Percentiles rank a stretch among this genome's conserved stretches.
Conservation (phyloP, 768 basidiomycete species). For the Lentinula aciculospora region DNA sequence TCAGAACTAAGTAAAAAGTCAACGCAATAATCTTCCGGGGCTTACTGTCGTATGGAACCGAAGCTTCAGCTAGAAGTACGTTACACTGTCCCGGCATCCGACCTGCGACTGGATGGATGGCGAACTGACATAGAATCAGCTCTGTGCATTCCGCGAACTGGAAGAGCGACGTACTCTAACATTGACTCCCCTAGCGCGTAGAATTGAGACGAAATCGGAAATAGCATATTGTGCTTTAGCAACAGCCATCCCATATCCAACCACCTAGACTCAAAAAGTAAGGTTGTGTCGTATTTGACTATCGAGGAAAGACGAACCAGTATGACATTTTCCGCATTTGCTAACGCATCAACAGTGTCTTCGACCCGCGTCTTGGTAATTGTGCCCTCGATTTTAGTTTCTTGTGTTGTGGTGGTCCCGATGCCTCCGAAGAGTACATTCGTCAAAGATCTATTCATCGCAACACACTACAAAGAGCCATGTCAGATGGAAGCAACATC, state of each 20-base stretch:
- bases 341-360: conserved; percentile 72
- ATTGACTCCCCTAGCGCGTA: conserved; percentile 69
- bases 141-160: neutral
- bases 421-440: conserved; percentile 92
- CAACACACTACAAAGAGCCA: conserved; percentile 60
- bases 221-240: conserved; percentile 84
- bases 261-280: conserved; percentile 40
- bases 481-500: neutral
- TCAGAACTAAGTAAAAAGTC: neutral
- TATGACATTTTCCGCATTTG: conserved; percentile 80
- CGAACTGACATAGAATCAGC: conserved; percentile 37
- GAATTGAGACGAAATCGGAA: conserved; percentile 68
- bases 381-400: conserved; percentile 76
- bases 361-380: conserved; percentile 77
- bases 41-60: conserved; percentile 85
- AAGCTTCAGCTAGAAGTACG: conserved; percentile 85
- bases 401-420: conserved; percentile 46
- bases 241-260: conserved; percentile 90
- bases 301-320: conserved; percentile 35
- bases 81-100: conserved; percentile 94
- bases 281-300: neutral
- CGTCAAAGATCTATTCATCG: conserved; percentile 83
- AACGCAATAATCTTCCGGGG: neutral
- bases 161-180: conserved; percentile 44
- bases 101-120: conserved; percentile 87